phyloP scores from a whole-genome alignment of 1,284 basidiomycete species.

The Lignosus rhinocerotis region DNA sequence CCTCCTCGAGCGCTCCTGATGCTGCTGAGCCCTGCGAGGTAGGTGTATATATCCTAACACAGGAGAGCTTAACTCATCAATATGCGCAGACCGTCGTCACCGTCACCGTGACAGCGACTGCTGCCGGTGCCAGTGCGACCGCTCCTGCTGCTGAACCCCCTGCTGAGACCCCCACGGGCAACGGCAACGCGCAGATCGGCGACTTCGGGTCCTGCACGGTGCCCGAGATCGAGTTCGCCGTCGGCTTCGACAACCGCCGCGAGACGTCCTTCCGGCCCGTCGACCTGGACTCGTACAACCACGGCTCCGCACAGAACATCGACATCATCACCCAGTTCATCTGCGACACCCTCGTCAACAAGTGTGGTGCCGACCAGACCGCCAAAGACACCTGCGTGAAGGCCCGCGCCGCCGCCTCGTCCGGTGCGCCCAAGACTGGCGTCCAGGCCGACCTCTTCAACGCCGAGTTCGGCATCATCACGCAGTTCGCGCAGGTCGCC shows the following conservation, averaged over 20 bases:
- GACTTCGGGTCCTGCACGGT: conserved; percentile 59
- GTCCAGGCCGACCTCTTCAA: conserved; percentile 62
- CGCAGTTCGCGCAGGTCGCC: conserved; percentile 30
- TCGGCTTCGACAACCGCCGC: conserved; percentile 56
- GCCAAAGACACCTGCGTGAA: conserved; percentile 50
- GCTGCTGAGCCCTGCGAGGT: conserved; percentile 27
- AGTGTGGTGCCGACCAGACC: conserved; percentile 52
- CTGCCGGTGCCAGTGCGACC: conserved; percentile 27
- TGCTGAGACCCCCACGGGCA: conserved; percentile 24
- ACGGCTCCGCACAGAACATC: conserved; percentile 55
- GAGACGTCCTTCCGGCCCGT: conserved; percentile 57
- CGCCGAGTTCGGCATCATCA: conserved; percentile 50
- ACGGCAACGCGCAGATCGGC: conserved; percentile 32
- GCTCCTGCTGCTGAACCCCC: conserved; percentile 20
- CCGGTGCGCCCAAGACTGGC: conserved; percentile 46
- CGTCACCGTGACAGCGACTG: conserved; percentile 23
- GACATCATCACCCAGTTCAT: conserved; percentile 56
- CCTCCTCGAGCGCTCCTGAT: conserved; percentile 13
- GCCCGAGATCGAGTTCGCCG: conserved; percentile 61
- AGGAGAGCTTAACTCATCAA: neutral
- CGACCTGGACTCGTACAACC: conserved; percentile 45
- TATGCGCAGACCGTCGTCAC: conserved; percentile 12
- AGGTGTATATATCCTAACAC: neutral
- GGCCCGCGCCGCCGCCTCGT: conserved; percentile 45
- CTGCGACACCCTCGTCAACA: conserved; percentile 53